These are phyloP conservation scores for Mycena albidolilacea DNA, from an alignment of 768 basidiomycete genomes.

Conservation along the genomic window DNA sequence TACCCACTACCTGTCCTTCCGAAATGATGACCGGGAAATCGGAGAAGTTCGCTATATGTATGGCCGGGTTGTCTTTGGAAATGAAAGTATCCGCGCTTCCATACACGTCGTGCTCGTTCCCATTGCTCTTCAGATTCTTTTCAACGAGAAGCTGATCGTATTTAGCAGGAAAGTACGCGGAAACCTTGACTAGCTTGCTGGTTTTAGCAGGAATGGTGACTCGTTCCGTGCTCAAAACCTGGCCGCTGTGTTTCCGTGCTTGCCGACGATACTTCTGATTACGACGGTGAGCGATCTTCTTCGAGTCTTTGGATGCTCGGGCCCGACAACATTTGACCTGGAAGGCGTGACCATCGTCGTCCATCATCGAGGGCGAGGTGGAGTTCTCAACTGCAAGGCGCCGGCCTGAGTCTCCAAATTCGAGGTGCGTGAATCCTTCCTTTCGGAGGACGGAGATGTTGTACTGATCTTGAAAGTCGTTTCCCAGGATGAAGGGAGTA, in stretches of 20 bases:
- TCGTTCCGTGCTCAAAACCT: neutral
- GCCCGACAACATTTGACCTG: slow-evolving; percentile 5
- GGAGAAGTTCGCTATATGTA: slow-evolving; percentile 9
- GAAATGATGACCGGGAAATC: neutral
- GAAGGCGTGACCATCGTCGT: slow-evolving; percentile 1
- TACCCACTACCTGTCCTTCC: neutral
- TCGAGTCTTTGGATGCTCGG: neutral
- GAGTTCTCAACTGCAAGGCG: neutral
- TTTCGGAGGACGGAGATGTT: slow-evolving; percentile 44
- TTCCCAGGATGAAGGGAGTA: slow-evolving; percentile 47
- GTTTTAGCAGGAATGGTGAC: slow-evolving; percentile 1
- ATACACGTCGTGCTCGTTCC: slow-evolving; percentile 1
- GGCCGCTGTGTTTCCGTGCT: neutral
- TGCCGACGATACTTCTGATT: slow-evolving; percentile 2
- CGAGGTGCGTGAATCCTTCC: slow-evolving; percentile 5
- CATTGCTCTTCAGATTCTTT: neutral
- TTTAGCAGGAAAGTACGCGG: neutral
- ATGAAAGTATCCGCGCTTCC: slow-evolving; percentile 7
- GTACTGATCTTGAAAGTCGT: slow-evolving; percentile 51
- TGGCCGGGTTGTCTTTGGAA: neutral
- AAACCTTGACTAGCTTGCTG: neutral
- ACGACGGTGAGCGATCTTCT: neutral
- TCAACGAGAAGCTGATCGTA: neutral
- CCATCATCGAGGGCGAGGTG: neutral
- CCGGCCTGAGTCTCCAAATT: slow-evolving; percentile 4